A percentile compares a stretch with the other conserved stretches of the same genome.
Conservation (phyloP, 805 yeast species). For the Pichia phayaonensis region DNA sequence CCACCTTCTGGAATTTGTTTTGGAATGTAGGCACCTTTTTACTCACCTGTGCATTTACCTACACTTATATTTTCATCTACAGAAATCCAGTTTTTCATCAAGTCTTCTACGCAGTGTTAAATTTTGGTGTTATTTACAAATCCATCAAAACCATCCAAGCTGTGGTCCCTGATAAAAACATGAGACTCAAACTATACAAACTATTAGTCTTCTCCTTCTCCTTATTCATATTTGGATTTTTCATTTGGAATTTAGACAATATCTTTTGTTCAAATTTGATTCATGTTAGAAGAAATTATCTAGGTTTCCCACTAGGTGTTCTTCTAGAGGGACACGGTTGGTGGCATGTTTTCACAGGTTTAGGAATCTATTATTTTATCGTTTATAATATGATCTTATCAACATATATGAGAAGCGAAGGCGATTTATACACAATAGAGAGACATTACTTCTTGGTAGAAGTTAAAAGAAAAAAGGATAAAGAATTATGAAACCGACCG, state of each 20-base stretch:
- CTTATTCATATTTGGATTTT: slow-evolving; percentile 62
- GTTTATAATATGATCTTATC: slow-evolving; percentile 72
- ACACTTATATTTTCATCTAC: slow-evolving; percentile 55
- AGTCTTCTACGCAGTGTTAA: slow-evolving; percentile 71
- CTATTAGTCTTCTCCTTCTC: slow-evolving; percentile 25
- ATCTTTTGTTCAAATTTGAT: slow-evolving; percentile 62
- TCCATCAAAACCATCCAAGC: slow-evolving; percentile 30
- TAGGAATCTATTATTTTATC: slow-evolving; percentile 81
- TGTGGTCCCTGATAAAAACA: slow-evolving; percentile 16
- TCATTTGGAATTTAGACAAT: slow-evolving; percentile 85
- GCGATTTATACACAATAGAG: slow-evolving; percentile 45
- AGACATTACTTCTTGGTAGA: slow-evolving; percentile 55
- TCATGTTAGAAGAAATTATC: slow-evolving; percentile 42
- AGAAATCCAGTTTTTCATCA: slow-evolving; percentile 88
- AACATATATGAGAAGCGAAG: slow-evolving; percentile 52
- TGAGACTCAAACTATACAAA: slow-evolving; percentile 21
- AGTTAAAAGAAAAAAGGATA: slow-evolving; percentile 18
- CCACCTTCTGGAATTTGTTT: slow-evolving; percentile 11
- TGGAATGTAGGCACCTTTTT: slow-evolving; percentile 25
- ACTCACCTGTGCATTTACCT: slow-evolving; percentile 44
- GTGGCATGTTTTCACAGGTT: slow-evolving; percentile 91
- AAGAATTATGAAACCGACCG: not conserved
- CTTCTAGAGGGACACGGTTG: slow-evolving; percentile 90
- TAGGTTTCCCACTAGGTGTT: slow-evolving; percentile 82
- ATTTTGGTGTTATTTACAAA: slow-evolving; percentile 61